phyloP scores from a whole-genome alignment of 371 early-diverging fungal genomes.

The Nosema muscidifuracis region DNA sequence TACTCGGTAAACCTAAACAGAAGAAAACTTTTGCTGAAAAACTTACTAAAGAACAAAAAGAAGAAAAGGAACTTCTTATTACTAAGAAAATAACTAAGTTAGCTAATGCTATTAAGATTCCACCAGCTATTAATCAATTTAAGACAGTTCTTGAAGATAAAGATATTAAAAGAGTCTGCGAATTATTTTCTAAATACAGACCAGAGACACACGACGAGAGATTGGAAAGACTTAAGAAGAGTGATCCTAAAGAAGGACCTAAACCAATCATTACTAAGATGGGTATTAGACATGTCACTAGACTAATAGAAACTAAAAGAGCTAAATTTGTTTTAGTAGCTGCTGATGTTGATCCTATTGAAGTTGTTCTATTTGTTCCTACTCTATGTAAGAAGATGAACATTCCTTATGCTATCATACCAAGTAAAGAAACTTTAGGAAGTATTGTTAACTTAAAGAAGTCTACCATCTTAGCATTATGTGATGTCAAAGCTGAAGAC shows the following conservation, averaged over 20 bases:
- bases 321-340: conserved; percentile 95
- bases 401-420: conserved; percentile 95
- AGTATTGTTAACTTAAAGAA: conserved; percentile 96
- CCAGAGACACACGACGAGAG: conserved; percentile 92
- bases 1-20: conserved; percentile 35
- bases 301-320: conserved; percentile 91
- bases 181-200: conserved; percentile 95
- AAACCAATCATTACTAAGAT: conserved; percentile 91
- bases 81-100: conserved; percentile 68
- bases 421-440: conserved; percentile 91
- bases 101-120: conserved; percentile 92
- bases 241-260: conserved; percentile 72
- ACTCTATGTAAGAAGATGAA: conserved; percentile 99
- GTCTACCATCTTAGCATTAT: conserved; percentile 85
- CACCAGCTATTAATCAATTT: conserved; percentile 98
- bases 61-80: conserved; percentile 43
- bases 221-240: conserved; percentile 78
- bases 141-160: conserved; percentile 85
- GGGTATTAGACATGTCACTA: conserved; percentile 97
- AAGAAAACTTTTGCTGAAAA: conserved; percentile 3
- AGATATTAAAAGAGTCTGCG: conserved; percentile 74
- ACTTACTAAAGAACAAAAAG: conserved; percentile 36
- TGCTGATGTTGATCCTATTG: conserved; percentile 97
- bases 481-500: conserved; percentile 86
- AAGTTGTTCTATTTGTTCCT: conserved; percentile 93